Evolutionary conservation across 1,139 yeast genomes (phyloP), one percentile per base, ranked within the genome.

Genomic region (Debaryomyces sp.): DNA sequence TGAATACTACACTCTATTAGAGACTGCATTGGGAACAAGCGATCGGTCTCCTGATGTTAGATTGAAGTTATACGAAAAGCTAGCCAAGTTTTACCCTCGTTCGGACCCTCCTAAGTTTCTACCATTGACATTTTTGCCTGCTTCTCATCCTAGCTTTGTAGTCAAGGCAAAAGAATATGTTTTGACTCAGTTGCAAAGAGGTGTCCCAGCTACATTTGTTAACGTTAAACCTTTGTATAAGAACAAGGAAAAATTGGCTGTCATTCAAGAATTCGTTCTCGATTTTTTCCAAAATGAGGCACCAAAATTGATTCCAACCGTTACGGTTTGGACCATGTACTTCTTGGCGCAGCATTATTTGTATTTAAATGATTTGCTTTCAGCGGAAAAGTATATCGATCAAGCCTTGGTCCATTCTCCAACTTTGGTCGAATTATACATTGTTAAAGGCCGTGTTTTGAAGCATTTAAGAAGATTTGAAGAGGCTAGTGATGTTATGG

Each of bases 201-300:
- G 96, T 34, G 95, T 91, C 29, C 99, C 99, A 4, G 89, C 97
- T 1, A 80, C 96, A 6, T 94, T 92, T 70, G 87, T 87, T 44
- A 87, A 89, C 59, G 81, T 94, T 47, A 91, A 92, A 68, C 89
- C 95, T 1, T 75, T 92, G 54, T 91, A 90, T 67, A 77, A 73
- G 49, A 79, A 80, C 54, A 52, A 63, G 2, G 63, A 62, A 12
- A 87, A 87, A 61, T 70, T 69, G 34, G 57, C 62, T 5, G 67
- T 78, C 5, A 78, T 90, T 54, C 83, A 80, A 52, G 62, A 76
- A 27, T 70, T 86, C 45, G 89, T 86, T 10, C 55, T 66, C 41
- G 78, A 81, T 4, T 85, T 80, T 56, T 70, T 73, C 56, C 56
- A 60, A 6, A 55, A 55, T 12, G 57, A 61, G 39, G 61, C 71